Percentiles rank a stretch among this genome's conserved stretches.
Evolutionary conservation across 805 yeast genomes (phyloP).

Genomic region (Lipomyces kockii): DNA sequence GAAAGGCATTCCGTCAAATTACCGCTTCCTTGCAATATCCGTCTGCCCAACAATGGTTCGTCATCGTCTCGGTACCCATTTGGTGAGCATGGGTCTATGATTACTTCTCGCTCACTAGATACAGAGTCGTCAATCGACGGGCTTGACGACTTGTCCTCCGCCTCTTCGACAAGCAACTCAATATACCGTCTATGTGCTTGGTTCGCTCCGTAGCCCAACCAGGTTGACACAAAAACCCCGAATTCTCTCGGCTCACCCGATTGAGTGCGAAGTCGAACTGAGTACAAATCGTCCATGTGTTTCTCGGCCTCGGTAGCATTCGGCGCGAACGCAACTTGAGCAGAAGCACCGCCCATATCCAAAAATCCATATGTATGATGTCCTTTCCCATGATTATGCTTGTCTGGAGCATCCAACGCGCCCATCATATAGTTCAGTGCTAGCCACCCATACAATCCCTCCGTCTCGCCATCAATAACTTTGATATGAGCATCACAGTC

Average conservation of each 20-base stretch:
- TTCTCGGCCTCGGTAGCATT: slow-evolving; percentile 59
- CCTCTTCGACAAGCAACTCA: slow-evolving; percentile 28
- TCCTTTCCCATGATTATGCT: slow-evolving; percentile 39
- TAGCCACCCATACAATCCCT: slow-evolving; percentile 95
- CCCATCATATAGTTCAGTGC: slow-evolving; percentile 84
- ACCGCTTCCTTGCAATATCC: slow-evolving; percentile 69
- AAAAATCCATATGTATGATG: slow-evolving; percentile 84
- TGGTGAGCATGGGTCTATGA: slow-evolving; percentile 51
- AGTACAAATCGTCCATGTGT: slow-evolving; percentile 75
- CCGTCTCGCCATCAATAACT: slow-evolving; percentile 91
- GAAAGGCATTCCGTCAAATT: slow-evolving; percentile 73
- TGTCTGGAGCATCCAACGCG: slow-evolving; percentile 53
- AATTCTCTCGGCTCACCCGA: slow-evolving; percentile 76
- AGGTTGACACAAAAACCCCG: slow-evolving; percentile 90
- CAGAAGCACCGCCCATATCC: slow-evolving; percentile 99
- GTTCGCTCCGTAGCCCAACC: slow-evolving; percentile 98
- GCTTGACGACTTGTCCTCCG: slow-evolving; percentile 13
- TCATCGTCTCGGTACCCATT: slow-evolving; percentile 49
- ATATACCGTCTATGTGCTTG: slow-evolving; percentile 82
- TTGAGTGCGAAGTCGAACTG: slow-evolving; percentile 65
- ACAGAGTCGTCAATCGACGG: slow-evolving; percentile 24
- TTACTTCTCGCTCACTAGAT: neutral
- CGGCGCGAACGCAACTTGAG: slow-evolving; percentile 94
- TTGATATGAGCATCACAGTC: slow-evolving; percentile 74
- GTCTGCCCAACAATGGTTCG: slow-evolving; percentile 34